Base-by-base conservation (phyloP, 768 basidiomycete genomes). In the Trametes meyenii region DNA sequence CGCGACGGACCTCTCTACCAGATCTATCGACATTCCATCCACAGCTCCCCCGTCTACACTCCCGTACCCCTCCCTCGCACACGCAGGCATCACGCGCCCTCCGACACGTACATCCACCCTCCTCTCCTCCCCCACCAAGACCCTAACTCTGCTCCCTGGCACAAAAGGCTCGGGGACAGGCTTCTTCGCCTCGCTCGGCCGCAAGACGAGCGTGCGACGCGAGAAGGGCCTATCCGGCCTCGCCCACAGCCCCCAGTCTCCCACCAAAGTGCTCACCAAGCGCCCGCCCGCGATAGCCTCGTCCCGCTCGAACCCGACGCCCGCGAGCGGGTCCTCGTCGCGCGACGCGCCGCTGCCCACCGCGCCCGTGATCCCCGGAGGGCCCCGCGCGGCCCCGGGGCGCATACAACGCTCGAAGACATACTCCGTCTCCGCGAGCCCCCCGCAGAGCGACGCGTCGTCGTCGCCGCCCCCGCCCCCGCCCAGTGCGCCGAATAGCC, bases 101-200 rank as follows among this genome's bases (percentile, higher is more conserved):
- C 53, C 73, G 56, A 43, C 70, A 65, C 62, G 74, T 65, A 39
- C 71, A 40, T 74, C 59, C 67, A 73, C 3, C 84, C 6, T 77
- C 83, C 0, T 72, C 82, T 5, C 45, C 23, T 63, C 62, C 24
- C 63, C 69, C 1, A 59, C 64, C 6, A 68, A 72, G 14, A 49
- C 55, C 5, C 65, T 71, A 35, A 66, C 67, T 8, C 50, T 72
- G 14, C 55, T 71, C 5, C 65, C 55, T 8, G 61, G 19, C 72
- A 78, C 69, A 48, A 85, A 80, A 63, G 76, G 81, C 7, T 67
- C 74, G n/a, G 81, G 83, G 0, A 62, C 64, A 11, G 83, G 81
- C 39, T 92, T 92, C 75, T 89, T 93, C 70, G 78, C 90, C 3
- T 86, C 89, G 0, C 79, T 93, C 16, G 88, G 89, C 13, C 81